Conservation (phyloP, 257 asterid genomes). For the Rauvolfia tetraphylla region DNA sequence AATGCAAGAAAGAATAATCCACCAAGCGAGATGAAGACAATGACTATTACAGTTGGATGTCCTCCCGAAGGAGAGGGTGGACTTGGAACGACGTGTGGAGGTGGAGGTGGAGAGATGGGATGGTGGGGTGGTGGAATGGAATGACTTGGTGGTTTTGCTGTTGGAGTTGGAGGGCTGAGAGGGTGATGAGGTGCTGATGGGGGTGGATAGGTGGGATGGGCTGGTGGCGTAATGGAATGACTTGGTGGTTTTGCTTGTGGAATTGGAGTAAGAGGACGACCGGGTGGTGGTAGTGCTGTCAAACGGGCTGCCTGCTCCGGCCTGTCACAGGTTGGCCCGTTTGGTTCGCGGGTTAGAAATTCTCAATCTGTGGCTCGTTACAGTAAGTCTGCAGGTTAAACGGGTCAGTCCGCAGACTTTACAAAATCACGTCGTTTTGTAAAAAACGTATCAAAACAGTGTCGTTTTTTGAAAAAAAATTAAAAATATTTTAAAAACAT, state of each 20-base stretch:
- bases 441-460: no score
- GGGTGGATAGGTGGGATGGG: not conserved
- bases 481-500: no score
- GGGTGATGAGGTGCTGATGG: not conserved
- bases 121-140: conserved; percentile 16
- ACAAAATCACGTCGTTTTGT: no score
- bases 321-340: no score
- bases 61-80: conserved; percentile 47
- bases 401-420: no score
- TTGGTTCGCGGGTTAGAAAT: no score
- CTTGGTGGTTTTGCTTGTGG: conserved; percentile 8
- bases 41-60: conserved; percentile 41
- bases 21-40: conserved; percentile 56
- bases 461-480: no score
- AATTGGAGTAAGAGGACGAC: not conserved
- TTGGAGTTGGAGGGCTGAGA: conserved; percentile 12
- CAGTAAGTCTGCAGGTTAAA: no score
- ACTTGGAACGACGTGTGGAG: conserved; percentile 20
- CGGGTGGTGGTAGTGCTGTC: no score
- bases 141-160: not conserved
- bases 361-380: no score
- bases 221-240: conserved; percentile 27
- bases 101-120: not conserved
- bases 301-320: no score
- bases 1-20: conserved; percentile 66